phyloP scores from a whole-genome alignment of 2,329 filamentous ascomycete genomes.

The Sordariomycetes sp. region DNA sequence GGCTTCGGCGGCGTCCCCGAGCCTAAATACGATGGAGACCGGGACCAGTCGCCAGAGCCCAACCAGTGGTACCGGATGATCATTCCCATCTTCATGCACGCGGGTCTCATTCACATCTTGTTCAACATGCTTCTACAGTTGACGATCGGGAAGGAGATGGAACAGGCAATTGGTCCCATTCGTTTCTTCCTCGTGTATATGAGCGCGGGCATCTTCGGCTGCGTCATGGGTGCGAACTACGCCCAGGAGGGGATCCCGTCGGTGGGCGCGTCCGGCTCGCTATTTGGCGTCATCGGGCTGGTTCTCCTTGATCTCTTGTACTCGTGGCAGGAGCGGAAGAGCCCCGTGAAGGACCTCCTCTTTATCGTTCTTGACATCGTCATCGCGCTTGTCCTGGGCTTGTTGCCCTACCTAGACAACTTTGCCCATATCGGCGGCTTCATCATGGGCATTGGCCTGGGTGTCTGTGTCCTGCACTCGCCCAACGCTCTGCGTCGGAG shows the following conservation, averaged over 20 bases:
- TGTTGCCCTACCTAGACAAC: constrained; percentile 90
- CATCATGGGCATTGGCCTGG: constrained; percentile 79
- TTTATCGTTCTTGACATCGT: constrained; percentile 78
- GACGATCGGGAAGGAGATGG: constrained; percentile 86
- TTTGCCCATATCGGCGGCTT: constrained; percentile 97
- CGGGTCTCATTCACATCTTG: constrained; percentile 84
- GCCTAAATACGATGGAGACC: constrained; percentile 44
- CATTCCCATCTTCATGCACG: constrained; percentile 87
- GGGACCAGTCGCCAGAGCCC: constrained; percentile 48
- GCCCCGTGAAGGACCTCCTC: constrained; percentile 72
- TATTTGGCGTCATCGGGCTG: constrained; percentile 88
- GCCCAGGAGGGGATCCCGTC: constrained; percentile 73
- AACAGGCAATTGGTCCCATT: constrained; percentile 76
- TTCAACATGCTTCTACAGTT: constrained; percentile 93
- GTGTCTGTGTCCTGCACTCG: constrained; percentile 79
- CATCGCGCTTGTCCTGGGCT: constrained; percentile 84
- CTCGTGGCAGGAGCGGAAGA: constrained; percentile 72
- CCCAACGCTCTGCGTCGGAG: constrained; percentile 68
- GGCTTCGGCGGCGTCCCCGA: constrained; percentile 71
- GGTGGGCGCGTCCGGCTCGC: constrained; percentile 76
- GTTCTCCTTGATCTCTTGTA: constrained; percentile 84
- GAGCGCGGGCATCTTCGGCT: constrained; percentile 86
- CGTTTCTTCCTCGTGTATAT: constrained; percentile 88
- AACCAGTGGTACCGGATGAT: constrained; percentile 99
- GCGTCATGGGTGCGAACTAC: constrained; percentile 90